phyloP scores from a whole-genome alignment of 305 asterid species.

The Fraxinus ornus region DNA sequence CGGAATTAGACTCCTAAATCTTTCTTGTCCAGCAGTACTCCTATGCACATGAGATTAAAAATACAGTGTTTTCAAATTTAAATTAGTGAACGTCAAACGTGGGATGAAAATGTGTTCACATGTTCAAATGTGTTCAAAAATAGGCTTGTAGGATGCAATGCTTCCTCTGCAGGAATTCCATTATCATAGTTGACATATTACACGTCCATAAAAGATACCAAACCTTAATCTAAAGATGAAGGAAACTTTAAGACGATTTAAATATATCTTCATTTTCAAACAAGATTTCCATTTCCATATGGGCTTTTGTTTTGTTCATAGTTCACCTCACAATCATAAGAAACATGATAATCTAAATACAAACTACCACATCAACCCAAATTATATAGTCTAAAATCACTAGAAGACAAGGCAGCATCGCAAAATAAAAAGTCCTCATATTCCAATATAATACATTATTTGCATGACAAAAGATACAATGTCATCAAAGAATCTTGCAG shows the following conservation, averaged over 20 bases:
- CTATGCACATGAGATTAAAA: too few species aligned
- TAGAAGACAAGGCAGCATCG: neutral
- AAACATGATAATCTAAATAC: neutral
- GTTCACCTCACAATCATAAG: neutral
- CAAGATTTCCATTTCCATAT: too few species aligned
- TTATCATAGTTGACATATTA: conserved; percentile 21
- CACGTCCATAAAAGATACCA: conserved; percentile 41
- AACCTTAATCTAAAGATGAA: conserved; percentile 44
- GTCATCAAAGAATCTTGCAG: neutral
- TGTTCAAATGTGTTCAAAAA: neutral
- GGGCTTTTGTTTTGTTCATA: too few species aligned
- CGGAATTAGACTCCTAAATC: too few species aligned
- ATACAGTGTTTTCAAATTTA: too few species aligned
- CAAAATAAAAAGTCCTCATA: neutral
- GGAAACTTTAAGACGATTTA: neutral
- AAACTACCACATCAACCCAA: neutral
- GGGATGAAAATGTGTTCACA: neutral
- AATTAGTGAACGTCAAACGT: neutral
- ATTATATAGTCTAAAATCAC: neutral
- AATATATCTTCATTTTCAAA: too few species aligned
- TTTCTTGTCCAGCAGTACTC: too few species aligned
- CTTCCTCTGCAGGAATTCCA: conserved; percentile 42
- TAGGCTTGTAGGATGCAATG: conserved; percentile 29
- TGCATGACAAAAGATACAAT: neutral
- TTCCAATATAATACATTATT: neutral